Base-by-base conservation (phyloP, 495 filamentous ascomycete genomes). In the Tuber brumale region DNA sequence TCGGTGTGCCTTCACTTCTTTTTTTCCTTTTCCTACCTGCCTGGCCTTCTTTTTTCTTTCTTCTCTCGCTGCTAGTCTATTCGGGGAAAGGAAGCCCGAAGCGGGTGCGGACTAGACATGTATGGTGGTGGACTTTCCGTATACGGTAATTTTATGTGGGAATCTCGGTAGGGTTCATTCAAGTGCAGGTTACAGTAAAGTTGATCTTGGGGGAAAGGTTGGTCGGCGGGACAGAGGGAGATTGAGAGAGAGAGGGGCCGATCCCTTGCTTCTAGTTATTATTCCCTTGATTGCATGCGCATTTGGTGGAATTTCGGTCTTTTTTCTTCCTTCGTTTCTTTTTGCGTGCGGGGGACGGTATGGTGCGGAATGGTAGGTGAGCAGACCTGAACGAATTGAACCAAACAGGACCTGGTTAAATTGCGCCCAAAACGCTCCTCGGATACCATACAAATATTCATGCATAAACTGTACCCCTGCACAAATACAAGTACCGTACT, bases 51-150 rank as follows among this genome's bases (percentile, higher is more conserved):
- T 66, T 66, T 66, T 61, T 27, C 9, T 61, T 61, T 12, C 57
- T 35, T 57, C 51, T 27, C 57, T 35, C 57, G 12, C 31, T 66
- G 57, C 57, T 66, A 18, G 57, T 66, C 27, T 66, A 66, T 66
- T 66, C 57, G 57, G 27, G n/a, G 19, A 66, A 35, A 35, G 57
- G 57, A 66, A 66, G 57, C 57, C 57, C 57, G 57, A 66, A 66
- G 57, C 57, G 57, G 57, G 27, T 14, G 35, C 35, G 27, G 57
- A 66, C 57, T 35, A 66, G 57, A 66, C 57, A 66, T 66, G 57
- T 66, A 19, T 35, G 57, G 57, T 66, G 57, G 57, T 66, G 57
- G 57, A 66, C 57, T 66, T 66, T 66, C 57, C 27, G 57, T 16
- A 66, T 66, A 66, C 27, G 27, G 57, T 66, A 66, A 66, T 66